Base-by-base conservation (phyloP, 1,284 basidiomycete species). In the Irpex rosettiformis region DNA sequence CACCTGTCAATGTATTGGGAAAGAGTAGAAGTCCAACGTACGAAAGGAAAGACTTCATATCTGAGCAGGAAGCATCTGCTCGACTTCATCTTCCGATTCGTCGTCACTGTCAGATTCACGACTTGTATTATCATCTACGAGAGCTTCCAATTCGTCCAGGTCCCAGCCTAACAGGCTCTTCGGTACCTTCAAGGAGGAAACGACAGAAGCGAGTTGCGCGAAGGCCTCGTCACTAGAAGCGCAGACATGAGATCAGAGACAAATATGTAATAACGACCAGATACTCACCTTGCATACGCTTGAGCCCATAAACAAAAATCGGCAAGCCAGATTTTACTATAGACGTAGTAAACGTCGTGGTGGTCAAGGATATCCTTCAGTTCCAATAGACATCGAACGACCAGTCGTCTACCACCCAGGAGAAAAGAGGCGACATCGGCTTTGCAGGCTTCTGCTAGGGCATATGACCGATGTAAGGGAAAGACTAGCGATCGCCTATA, bases 281-380 rank as follows among this genome's bases (percentile, higher is more conserved):
- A 56, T 29, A 71, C 77, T 64, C 63, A 86, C 90, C 78, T 82
- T 25, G 85, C 82, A 66, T 77, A 76, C 13, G 79, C 75, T 66
- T 89, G 86, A 40, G 81, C 75, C 90, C 90, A 92, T 16, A 84
- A 79, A 65, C 86, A 89, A 66, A 89, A 86, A 67, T 92, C 91
- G 63, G 91, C 86, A 43, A 91, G 63, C 90, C 90, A 93, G 47
- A 92, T 80, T 68, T 90, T 91, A 70, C 83, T 86, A 70, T 91
- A 93, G 24, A 91, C 77, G 69, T 91, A 91, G 72, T 92, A 93
- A 10, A 89, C 86, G 62, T 91, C 90, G 64, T 91, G 89, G 65
- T 82, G 84, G 66, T 91, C 89, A 59, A 93, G 71, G 54, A 91
- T 82, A 52, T 77, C 70, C 71, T 88, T 91, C 73, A 85, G 78